Conservation (phyloP, 169 alveolate species). For the Cryptosporidium ryanae region DNA sequence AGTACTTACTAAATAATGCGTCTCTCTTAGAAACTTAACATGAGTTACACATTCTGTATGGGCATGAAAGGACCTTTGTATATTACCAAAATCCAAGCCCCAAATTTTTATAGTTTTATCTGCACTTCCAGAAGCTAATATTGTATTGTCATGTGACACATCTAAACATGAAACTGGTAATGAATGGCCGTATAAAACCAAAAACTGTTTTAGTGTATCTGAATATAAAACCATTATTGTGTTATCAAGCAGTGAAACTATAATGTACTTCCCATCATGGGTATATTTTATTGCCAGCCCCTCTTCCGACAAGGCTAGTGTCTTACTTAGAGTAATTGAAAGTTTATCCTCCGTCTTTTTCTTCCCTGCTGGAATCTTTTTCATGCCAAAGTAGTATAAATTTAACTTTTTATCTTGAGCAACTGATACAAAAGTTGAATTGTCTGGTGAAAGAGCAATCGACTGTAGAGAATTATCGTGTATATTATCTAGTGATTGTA, state of each 20-base stretch:
- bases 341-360: constrained; percentile 2
- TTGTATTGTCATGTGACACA: constrained; percentile 83
- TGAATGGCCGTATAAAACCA: constrained; percentile 89
- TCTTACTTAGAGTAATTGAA: neutral
- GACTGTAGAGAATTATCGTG: constrained; percentile 77
- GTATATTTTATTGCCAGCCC: constrained; percentile 77
- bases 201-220: constrained; percentile 84
- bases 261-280: constrained; percentile 81
- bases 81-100: constrained; percentile 89
- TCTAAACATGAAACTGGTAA: constrained; percentile 87
- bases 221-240: constrained; percentile 84
- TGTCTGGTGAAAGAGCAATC: constrained; percentile 62
- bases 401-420: constrained; percentile 81
- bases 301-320: constrained; percentile 74
- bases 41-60: constrained; percentile 71
- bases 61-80: constrained; percentile 74
- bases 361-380: neutral
- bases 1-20: constrained; percentile 78
- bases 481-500: constrained; percentile 74
- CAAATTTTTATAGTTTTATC: constrained; percentile 88
- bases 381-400: constrained; percentile 74
- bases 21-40: constrained; percentile 64
- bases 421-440: constrained; percentile 79
- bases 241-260: constrained; percentile 84
- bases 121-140: constrained; percentile 85